Conservation (phyloP, 805 yeast genomes). For the Starmerella davenportii region DNA sequence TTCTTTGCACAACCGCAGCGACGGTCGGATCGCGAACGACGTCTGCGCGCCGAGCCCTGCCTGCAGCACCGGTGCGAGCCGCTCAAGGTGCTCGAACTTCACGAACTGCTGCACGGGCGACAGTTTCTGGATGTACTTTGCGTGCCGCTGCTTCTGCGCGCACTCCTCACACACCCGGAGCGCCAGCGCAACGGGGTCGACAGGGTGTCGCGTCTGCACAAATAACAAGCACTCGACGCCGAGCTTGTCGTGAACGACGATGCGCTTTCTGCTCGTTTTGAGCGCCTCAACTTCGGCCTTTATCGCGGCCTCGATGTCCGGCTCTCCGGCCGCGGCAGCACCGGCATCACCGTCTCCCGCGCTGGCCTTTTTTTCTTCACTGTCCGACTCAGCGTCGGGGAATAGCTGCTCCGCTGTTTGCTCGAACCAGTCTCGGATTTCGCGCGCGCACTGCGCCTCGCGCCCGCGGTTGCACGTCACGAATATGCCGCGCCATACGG, state of each 20-base stretch:
- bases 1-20: slow-evolving; percentile 53
- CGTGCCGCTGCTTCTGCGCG: slow-evolving; percentile 25
- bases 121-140: slow-evolving; percentile 47
- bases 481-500: slow-evolving; percentile 71
- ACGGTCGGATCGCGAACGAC: slow-evolving; percentile 65
- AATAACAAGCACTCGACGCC: slow-evolving; percentile 43
- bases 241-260: slow-evolving; percentile 16
- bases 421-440: slow-evolving; percentile 14
- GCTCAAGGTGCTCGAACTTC: slow-evolving; percentile 36
- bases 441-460: slow-evolving; percentile 28
- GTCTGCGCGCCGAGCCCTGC: slow-evolving; percentile 47
- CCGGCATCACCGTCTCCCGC: slow-evolving; percentile 29
- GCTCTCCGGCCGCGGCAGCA: slow-evolving; percentile 24
- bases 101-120: slow-evolving; percentile 67
- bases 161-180: slow-evolving; percentile 45
- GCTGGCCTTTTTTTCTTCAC: slow-evolving; percentile 9
- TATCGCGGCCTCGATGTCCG: slow-evolving; percentile 55
- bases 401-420: slow-evolving; percentile 25
- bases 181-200: slow-evolving; percentile 61
- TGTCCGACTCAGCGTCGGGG: slow-evolving; percentile 1
- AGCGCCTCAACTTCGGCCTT: slow-evolving; percentile 44
- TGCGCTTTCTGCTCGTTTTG: slow-evolving; percentile 24
- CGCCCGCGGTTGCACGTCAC: slow-evolving; percentile 74
- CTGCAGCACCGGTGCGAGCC: slow-evolving; percentile 38
- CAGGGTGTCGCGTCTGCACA: slow-evolving; percentile 60